Evolutionary conservation across 1,139 yeast genomes (phyloP), one percentile per base, ranked within the genome.

Genomic region (Komagataea norvegica): DNA sequence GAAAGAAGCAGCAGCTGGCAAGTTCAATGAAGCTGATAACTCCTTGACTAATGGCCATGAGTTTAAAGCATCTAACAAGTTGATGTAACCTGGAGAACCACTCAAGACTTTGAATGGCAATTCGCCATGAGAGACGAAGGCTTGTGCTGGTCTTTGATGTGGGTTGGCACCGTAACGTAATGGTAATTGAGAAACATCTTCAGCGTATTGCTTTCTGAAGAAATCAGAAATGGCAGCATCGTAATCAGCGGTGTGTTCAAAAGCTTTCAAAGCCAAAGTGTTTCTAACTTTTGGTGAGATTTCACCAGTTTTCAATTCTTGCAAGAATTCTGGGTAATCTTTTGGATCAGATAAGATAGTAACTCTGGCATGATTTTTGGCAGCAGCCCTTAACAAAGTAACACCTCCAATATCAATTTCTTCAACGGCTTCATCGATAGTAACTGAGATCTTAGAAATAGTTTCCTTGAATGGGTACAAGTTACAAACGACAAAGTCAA

Each of bases 11-110:
- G 98, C 98, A 39, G 98, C 98, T 38, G 98, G 98, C 54, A 91
- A 74, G 66, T 85, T 86, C 60, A 91, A 75, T 39, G 96, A 84
- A 40, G 96, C 96, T 41, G 91, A 81, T 57, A 91, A 78, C 69
- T 91, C 98, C 70, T 89, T 88, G 43, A 91, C 98, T 62, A 91
- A 76, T 41, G 97, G 98, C 98, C 98, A 91, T 7, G 98, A 86
- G 70, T 91, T 91, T 57, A 91, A 74, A 25, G 96, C 97, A 66
- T 91, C 98, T 58, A 91, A 74, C 59, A 91, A 70, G 70, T 91
- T 91, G 62, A 91, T 89, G 72, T 91, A 91, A 55, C 98, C 97
- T 50, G 98, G 98, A 38, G 96, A 82, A 40, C 98, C 98, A 52
- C 79, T 70, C 56, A 91, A 72, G 23, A 89, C 97, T 69, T 84